Evolutionary conservation across 2,329 filamentous ascomycete species (phyloP), one percentile per base, ranked within the genome.

Genomic region (Xylariaceae sp.): DNA sequence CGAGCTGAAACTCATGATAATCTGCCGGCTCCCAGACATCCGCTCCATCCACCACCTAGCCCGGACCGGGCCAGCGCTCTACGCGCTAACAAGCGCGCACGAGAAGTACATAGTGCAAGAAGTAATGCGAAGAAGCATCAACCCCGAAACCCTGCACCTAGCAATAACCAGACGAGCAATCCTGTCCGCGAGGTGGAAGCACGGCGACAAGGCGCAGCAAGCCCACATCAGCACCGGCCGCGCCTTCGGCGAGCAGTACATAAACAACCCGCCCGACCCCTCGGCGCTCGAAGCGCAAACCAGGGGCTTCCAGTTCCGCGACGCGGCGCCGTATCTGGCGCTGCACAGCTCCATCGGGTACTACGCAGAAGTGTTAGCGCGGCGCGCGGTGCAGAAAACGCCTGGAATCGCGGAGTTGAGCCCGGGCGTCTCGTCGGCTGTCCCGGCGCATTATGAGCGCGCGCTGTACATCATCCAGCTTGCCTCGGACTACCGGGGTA

Each of bases 391-490:
- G 41, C 6, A 9, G 13, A 4, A 2, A 8, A 21, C 16, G 1
- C 42, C 46, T 0, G 15, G 19, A 15, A 2, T 1, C 3, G 3
- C 39, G 18, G 21, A 16, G 7, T 46, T 39, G 16, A 15, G 5
- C 12, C 18, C 13, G 2, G 12, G 37, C 22, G 9, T 42, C 22
- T n/a, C 54, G 13, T 13, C 36, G 7, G 39, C 42, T 3, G 41
- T 49, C 9, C 21, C 49, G 18, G 12, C 22, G n/a, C 54, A 50
- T 10, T 53, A 53, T 16, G 12, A 47, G 37, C 53, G 34, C 21
- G 29, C 41, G 1, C 49, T 56, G 4, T 56, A 56, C 10, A 19
- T 53, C 2, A n/a, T 34, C 13, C 46, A 53, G 13, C 30, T 56
- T 6, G 49, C 43, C 13, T 12, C 41, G 2, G 41, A 39, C 26